Conservation (phyloP, 148 eudicot species). For the Selenicereus undatus region DNA sequence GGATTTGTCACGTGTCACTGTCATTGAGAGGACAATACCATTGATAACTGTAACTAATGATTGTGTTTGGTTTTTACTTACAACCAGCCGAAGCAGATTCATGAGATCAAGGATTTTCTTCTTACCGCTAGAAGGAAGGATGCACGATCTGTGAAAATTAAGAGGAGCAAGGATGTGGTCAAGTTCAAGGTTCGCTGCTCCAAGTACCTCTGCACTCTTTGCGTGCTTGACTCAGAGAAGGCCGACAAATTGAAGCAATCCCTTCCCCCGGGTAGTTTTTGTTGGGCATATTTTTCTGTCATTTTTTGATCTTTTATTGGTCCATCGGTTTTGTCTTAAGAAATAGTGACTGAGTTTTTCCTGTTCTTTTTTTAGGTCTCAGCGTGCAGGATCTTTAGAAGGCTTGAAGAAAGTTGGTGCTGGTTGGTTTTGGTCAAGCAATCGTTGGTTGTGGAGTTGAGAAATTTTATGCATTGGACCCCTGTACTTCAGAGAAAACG, state of each 20-base stretch:
- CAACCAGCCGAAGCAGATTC: constrained; percentile 58
- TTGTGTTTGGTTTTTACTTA: background rate
- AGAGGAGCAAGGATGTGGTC: constrained; percentile 48
- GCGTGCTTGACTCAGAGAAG: constrained; percentile 50
- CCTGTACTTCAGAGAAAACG: background rate
- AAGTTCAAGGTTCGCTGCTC: constrained; percentile 67
- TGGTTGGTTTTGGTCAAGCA: background rate
- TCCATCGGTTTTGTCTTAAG: background rate
- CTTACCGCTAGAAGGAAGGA: constrained; percentile 61
- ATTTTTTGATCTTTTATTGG: background rate
- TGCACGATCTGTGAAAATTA: constrained; percentile 52
- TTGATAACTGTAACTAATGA: background rate
- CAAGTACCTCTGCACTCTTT: constrained; percentile 59
- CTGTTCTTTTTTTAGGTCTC: constrained; percentile 33
- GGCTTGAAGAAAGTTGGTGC: background rate
- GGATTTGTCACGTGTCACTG: background rate
- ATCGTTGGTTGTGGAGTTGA: constrained; percentile 10
- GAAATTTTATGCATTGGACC: constrained; percentile 2
- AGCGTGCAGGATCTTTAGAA: constrained; percentile 44
- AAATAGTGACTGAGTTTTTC: background rate
- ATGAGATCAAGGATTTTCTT: constrained; percentile 62
- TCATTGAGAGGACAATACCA: background rate
- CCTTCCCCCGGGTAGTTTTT: constrained; percentile 46
- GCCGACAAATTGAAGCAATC: constrained; percentile 63
- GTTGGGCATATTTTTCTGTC: background rate